Base-by-base conservation (phyloP, 768 basidiomycete species). In the Lyophyllum atratum region DNA sequence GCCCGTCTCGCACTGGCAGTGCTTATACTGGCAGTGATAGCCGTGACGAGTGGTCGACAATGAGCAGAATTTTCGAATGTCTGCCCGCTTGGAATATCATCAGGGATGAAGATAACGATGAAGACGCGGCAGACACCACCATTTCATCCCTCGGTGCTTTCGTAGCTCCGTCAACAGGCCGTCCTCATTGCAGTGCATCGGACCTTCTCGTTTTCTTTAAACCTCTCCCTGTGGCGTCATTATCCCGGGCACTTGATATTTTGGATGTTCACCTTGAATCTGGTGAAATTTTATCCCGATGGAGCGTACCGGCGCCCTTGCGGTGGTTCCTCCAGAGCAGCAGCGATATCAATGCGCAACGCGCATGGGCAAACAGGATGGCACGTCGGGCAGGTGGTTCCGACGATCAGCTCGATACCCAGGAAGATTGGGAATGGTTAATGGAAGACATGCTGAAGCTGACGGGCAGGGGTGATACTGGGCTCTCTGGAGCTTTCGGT, bases 21-120 rank as follows among this genome's bases (percentile, higher is more conserved):
- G 88, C 64, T 72, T 98, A 22, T 99, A 99, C n/a, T 60, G 94
- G 94, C 14, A 90, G 84, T 64, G 80, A 85, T 57, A 82, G 81
- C 54, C 72, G 87, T 31, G 77, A 85, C 56, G 80, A 87, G 61
- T 96, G 92, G 93, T 66, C 85, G 0, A 86, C 78, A 4, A 98
- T 97, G 95, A 92, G 89, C 61, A 76, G 79, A 29, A 92, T 99
- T 49, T 98, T 99, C 69, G 96, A 99, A 68, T 99, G 95, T 68
- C 79, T 98, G 29, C 96, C 96, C 0, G 96, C 89, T 3, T 97
- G 95, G 93, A 87, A 86, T 55, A 76, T 86, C 42, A 60, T 76
- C 3, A 69, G 70, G 40, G 80, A 79, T n/a, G 82, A 79, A 39
- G 83, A 87, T 46, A 79, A 80, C 40, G 82, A 90, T 56, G 83